A percentile compares a stretch with the other conserved stretches of the same genome.
Conservation (phyloP, 2,329 filamentous ascomycete genomes). For the Plectosphaerella sp. region DNA sequence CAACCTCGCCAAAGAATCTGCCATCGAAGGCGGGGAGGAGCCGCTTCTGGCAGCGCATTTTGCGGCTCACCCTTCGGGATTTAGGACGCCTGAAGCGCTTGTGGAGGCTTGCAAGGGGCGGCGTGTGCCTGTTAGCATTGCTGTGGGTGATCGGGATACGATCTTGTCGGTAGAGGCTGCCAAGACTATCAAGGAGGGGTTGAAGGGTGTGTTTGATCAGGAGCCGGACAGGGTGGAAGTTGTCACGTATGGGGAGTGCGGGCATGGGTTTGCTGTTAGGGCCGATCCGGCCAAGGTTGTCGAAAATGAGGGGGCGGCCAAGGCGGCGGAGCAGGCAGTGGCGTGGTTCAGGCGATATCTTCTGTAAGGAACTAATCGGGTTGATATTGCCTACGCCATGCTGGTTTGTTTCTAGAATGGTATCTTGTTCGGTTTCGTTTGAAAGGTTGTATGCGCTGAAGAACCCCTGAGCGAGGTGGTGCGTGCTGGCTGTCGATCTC, state of each 20-base stretch:
- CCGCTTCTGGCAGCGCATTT: conserved; percentile 29
- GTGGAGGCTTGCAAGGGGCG: conserved; percentile 14
- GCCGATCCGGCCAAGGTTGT: conserved; percentile 10
- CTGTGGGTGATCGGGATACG: conserved; percentile 15
- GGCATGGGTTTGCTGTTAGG: conserved; percentile 19
- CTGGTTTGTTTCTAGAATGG: too few species aligned
- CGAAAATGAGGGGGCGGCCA: conserved; percentile 5
- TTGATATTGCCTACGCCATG: too few species aligned
- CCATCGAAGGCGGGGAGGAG: conserved; percentile 13
- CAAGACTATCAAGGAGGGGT: conserved; percentile 8
- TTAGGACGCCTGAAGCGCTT: conserved; percentile 24
- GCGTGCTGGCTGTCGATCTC: too few species aligned
- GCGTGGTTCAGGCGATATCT: conserved; percentile 7
- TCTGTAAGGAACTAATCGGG: too few species aligned
- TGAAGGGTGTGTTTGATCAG: conserved; percentile 9
- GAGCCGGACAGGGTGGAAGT: conserved; percentile 9
- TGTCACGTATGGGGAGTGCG: conserved; percentile 11
- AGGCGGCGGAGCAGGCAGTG: conserved; percentile 7
- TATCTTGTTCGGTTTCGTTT: too few species aligned
- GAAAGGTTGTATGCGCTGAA: too few species aligned
- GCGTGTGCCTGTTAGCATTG: conserved; percentile 15
- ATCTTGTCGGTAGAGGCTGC: conserved; percentile 8
- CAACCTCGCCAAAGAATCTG: conserved; percentile 18
- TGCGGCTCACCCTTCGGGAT: conserved; percentile 26
- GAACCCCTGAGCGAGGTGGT: too few species aligned